Conservation (phyloP, 768 basidiomycete genomes). For the Russula dissimulans region DNA sequence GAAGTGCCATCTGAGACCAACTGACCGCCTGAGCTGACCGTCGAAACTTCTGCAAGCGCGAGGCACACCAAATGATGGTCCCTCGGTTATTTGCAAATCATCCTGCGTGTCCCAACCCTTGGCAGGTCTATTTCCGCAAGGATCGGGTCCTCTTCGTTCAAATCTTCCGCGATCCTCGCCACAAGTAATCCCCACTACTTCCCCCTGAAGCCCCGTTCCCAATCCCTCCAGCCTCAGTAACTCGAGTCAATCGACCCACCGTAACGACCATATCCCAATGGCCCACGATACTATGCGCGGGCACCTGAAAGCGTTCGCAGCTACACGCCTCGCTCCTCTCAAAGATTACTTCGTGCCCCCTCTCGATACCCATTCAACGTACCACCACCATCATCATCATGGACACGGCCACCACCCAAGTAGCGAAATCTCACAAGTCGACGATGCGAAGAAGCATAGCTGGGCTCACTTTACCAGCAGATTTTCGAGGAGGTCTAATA, state of each 20-base stretch:
- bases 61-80: neutral
- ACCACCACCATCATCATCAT: neutral
- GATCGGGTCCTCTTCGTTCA: neutral
- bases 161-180: neutral
- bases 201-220: neutral
- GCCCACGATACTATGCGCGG: slow-evolving; percentile 26
- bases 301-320: slow-evolving; percentile 24
- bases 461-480: slow-evolving; percentile 60
- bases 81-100: too few species aligned
- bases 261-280: slow-evolving; percentile 11
- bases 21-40: neutral
- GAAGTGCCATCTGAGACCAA: neutral
- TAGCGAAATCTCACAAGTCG: slow-evolving; percentile 21
- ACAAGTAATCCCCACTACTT: too few species aligned
- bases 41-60: neutral
- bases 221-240: neutral
- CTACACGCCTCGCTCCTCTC: slow-evolving; percentile 29
- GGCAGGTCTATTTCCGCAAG: neutral
- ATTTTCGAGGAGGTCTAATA: slow-evolving; percentile 20
- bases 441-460: slow-evolving; percentile 28
- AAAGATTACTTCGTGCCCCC: slow-evolving; percentile 41
- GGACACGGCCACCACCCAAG: neutral
- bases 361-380: slow-evolving; percentile 1
- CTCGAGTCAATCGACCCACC: neutral
- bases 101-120: neutral